Evolutionary conservation across 2,329 filamentous ascomycete genomes (phyloP), one percentile per base, ranked within the genome.

Genomic region (Neopestalotiopsis clavispora): DNA sequence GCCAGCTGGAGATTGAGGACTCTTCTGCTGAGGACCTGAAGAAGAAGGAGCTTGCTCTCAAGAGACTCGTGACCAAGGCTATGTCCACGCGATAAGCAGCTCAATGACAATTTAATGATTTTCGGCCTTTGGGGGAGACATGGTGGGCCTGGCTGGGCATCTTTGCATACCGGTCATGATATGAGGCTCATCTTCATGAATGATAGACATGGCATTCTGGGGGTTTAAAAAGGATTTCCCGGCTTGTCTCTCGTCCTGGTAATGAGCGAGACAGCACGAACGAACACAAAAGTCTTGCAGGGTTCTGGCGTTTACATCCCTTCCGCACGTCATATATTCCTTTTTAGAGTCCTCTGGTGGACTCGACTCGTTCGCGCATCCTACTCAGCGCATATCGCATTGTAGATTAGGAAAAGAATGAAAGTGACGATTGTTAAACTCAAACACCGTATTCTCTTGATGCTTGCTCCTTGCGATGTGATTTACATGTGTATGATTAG

Each of bases 1-100:
- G 90, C 74, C 92, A 97, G 85, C 93, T 99, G 73, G 96, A 99
- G 91, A 87, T 99, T 80, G 93, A 95, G 84, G 97, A 99, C 76
- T 93, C 94, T 69, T 85, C 86, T 72, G 93, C 94, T 71, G 97
- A 99, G 77, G 96, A 99, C 81, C 88, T 99, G 77, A 98, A 97
- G 94, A 98, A 98, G 94, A 97, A 98, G 92, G 96, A 99, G 89
- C 88, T 99, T 75, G 94, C 94, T 71, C 90, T 99, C 74, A 99
- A 98, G 94, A 90, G 96, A 80, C 90, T 97, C 76, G 95, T 99
- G 78, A 99, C 96, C 85, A 99, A 98, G 92, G 95, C 93, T 78
- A 97, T 97, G 94, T 91, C 94, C 74, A 95, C 94, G 80, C 91
- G 94, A 84, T 97, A 95, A 90, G 72, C 73, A 67, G 59, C 66